Conservation (phyloP, 1,139 yeast genomes). For the Pneumocystis canis region DNA sequence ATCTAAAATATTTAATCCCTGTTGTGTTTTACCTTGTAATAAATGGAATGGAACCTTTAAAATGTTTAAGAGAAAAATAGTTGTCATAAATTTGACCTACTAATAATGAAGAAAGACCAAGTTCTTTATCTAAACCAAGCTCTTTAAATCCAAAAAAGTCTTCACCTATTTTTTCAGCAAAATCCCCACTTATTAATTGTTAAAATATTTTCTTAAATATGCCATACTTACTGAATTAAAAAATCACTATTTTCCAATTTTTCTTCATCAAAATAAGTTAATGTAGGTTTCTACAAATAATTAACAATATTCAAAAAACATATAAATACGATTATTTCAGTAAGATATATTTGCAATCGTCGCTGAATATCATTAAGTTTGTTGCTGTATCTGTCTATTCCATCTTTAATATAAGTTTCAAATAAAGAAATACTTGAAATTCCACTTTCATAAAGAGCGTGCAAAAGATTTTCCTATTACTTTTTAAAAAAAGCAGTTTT, state of each 20-base stretch:
- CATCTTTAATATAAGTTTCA: constrained; percentile 61
- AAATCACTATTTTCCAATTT: not conserved
- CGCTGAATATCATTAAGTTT: constrained; percentile 55
- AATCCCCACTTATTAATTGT: constrained; percentile 44
- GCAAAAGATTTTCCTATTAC: constrained; percentile 37
- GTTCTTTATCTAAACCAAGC: constrained; percentile 82
- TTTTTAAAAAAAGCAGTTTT: constrained; percentile 22
- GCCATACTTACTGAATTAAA: not conserved
- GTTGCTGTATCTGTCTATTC: constrained; percentile 49
- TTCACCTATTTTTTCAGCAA: constrained; percentile 72
- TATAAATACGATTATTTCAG: not conserved
- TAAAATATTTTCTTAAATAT: not conserved
- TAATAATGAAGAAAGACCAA: constrained; percentile 69
- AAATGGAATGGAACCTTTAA: constrained; percentile 51
- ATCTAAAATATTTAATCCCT: constrained; percentile 11
- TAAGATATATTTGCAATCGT: constrained; percentile 26
- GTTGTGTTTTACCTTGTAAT: constrained; percentile 52
- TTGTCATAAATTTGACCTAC: constrained; percentile 25
- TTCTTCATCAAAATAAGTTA: not conserved
- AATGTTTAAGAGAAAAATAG: not conserved
- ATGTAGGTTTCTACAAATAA: not conserved
- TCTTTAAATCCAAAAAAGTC: constrained; percentile 96
- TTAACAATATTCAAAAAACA: not conserved
- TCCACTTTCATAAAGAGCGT: constrained; percentile 71
- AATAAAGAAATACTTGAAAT: constrained; percentile 64